Conservation (phyloP, 805 yeast species). For the Cyberlindnera americana region DNA sequence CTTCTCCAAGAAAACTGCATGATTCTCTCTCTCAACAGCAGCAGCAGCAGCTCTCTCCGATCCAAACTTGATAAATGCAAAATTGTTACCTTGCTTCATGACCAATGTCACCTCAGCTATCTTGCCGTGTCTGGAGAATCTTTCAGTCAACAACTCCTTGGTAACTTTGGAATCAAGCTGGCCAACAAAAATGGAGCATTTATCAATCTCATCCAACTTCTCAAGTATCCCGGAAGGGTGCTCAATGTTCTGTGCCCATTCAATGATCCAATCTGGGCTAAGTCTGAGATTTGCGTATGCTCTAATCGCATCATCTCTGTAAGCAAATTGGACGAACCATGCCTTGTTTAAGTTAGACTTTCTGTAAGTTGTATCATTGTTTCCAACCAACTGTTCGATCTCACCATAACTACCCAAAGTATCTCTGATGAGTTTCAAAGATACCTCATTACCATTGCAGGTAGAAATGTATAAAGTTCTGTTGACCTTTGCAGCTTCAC, state of each 20-base stretch:
- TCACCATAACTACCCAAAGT: slow-evolving; percentile 61
- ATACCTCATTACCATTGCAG: slow-evolving; percentile 28
- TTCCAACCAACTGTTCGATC: slow-evolving; percentile 59
- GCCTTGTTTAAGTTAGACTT: slow-evolving; percentile 33
- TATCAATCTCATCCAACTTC: slow-evolving; percentile 47
- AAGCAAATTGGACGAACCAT: slow-evolving; percentile 79
- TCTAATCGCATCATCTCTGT: slow-evolving; percentile 82
- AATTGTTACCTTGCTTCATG: slow-evolving; percentile 45
- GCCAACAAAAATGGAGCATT: slow-evolving; percentile 73
- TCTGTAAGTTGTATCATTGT: slow-evolving; percentile 31
- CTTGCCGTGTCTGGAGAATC: slow-evolving; percentile 67
- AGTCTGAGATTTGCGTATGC: slow-evolving; percentile 71
- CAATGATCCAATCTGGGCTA: slow-evolving; percentile 54
- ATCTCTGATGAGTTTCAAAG: slow-evolving; percentile 33
- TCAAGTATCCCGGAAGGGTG: slow-evolving; percentile 34
- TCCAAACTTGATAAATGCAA: slow-evolving; percentile 70
- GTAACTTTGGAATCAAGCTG: slow-evolving; percentile 57
- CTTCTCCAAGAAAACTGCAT: slow-evolving; percentile 64
- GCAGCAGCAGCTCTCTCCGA: slow-evolving; percentile 75
- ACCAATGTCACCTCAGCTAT: slow-evolving; percentile 56
- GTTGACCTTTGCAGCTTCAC: slow-evolving; percentile 90
- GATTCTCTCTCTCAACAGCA: slow-evolving; percentile 84
- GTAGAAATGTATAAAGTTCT: slow-evolving; percentile 68
- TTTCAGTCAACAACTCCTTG: slow-evolving; percentile 48
- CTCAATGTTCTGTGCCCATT: slow-evolving; percentile 86